Base-by-base conservation (phyloP, 768 basidiomycete genomes). In the Hypholoma fasciculare region DNA sequence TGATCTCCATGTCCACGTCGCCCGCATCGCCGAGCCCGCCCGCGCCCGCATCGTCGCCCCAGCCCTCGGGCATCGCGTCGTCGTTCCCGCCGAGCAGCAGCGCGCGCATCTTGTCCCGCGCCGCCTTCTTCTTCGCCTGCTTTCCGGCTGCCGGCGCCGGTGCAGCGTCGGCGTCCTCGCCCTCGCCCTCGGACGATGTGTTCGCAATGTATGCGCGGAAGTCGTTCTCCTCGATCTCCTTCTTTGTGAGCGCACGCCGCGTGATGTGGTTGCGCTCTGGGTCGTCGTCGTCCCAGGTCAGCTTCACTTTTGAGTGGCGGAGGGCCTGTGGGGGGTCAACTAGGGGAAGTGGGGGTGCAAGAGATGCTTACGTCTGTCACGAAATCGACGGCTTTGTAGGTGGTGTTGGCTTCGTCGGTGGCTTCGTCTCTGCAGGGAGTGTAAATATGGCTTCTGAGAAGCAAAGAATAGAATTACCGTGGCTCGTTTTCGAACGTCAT, bases 261-360 rank as follows among this genome's bases (percentile, higher is more conserved):
- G 95, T 93, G 49, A 95, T 65, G 44, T 85, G 86, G 56, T 80
- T 82, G 40, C 96, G 88, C 66, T 95, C 90, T 0, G 92, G 88
- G 63, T 98, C 96, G 71, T 98, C 97, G 54, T 95, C 92, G 63
- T 99, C 97, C 97, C 97, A 99, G 4, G 96, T 97, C 34, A 98
- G 82, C 67, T 93, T 97, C 59, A 98, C 96, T 78, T 94, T 97
- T 13, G 97, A 99, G 70, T 98, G 96, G 5, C 96, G 90, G 5
- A 99, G 84, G 9, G 96, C 96, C 95, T 98, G 62, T 6, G 27
- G 7, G 23, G 16, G 4, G 27, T 7, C 0, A 14, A 39, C 16
- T 13, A 34, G n/a, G 19, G 36, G 14, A 30, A 20, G 23, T 23
- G 47, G 49, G 36, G 26, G 43, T 9, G 43, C 8, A 39, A 26